Evolutionary conservation across 495 filamentous ascomycete genomes (phyloP), one percentile per base, ranked within the genome.

Genomic region (Penicillium silybi): DNA sequence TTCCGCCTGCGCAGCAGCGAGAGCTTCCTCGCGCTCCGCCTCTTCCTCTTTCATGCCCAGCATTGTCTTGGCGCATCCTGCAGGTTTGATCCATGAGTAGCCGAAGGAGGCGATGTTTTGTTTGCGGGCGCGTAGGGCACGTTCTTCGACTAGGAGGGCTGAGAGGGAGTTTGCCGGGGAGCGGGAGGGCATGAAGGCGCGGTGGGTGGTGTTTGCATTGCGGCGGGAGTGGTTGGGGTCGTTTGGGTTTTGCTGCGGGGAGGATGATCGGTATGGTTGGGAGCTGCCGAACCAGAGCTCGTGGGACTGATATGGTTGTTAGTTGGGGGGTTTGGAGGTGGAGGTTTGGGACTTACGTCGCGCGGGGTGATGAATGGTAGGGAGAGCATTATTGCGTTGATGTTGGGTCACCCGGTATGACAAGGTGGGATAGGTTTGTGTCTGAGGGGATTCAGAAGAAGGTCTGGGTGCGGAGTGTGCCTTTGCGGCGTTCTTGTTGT

Each of bases 11-110:
- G 87, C 64, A 0, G 83, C 85, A 46, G 85, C 84, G 42, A 86
- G 77, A n/a, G 88, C 84, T 65, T 95, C 89, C 58, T 88, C 85
- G 35, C 84, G 77, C 73, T 95, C 89, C 17, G 85, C 81, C 22
- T 84, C 77, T 75, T 92, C 89, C 61, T 91, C 89, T 50, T 81
- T 82, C 65, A 88, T 75, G 48, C 87, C 86, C 53, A 87, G 80
- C 57, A 90, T 77, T 9, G 89, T 90, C 72, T 91, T 92, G 18
- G 76, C 52, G 35, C 90, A 77, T 8, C 89, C 89, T 0, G 86
- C 86, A 9, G 89, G 89, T 45, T 80, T 82, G 56, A 95, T 83
- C 89, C 89, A 95, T 23, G 80, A 80, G 57, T 75, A 80, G 45
- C 89, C 89, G 58, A 89, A 89, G 51, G 83, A 84, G 17, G 82